Base-by-base conservation (phyloP, 2,329 filamentous ascomycete genomes). In the Ceratocystis papillata region DNA sequence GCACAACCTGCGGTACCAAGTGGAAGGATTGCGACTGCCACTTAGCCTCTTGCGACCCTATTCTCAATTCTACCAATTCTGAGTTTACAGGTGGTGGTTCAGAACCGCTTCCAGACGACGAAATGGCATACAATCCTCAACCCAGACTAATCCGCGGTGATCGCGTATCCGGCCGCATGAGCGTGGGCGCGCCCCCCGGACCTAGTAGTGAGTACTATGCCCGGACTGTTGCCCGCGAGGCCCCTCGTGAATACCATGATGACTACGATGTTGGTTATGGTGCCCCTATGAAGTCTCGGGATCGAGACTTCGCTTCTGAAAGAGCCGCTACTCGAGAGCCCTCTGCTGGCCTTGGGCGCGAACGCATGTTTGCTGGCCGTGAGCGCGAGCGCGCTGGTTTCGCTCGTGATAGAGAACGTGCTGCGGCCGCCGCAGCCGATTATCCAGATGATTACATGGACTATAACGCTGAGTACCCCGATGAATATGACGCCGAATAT, bases 11-110 rank as follows among this genome's bases (percentile, higher is more conserved):
- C 73, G 90, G 88, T 25, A 73, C 79, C 41, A 88, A 88, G 71
- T 95, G 90, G 90, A 93, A 90, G 76, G 85, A 80, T 0, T 96
- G 90, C 72, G 84, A 88, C 64, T 96, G 90, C 70, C 87, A 88
- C 0, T 89, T 86, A 84, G 91, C 92, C 78, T 88, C 86, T 72
- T 83, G 86, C 71, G 80, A 83, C 30, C 69, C 73, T 28, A 50
- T 68, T 63, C 61, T 68, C 37, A 61, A 63, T 41, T 60, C 67
- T 8, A 60, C 61, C 2, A 73, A 77, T 4, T 50, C 57, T 37
- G 60, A 55, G 7, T 64, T 57, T 41, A 17, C 64, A 22, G 46
- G 62, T 33, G 53, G 50, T 25, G 50, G 46, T 15, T 25, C 46
- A 53, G 67, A 63, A 44, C 45, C 33, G 8, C 53, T 63, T 41